phyloP scores from a whole-genome alignment of 2,329 filamentous ascomycete species.

The Calonectria multiphialidica region DNA sequence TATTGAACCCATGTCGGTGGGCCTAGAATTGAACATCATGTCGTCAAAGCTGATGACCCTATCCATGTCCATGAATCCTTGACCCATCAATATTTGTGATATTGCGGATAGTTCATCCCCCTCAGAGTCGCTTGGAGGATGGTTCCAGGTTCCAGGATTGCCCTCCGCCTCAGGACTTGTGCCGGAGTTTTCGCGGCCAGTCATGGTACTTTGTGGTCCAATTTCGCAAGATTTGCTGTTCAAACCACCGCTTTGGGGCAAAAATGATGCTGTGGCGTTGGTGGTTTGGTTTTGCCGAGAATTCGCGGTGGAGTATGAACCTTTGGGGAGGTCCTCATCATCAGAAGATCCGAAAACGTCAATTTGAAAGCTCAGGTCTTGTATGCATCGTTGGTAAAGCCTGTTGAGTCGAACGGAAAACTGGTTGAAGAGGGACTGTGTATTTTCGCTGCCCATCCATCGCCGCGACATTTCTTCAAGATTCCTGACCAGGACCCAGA shows the following conservation, averaged over 20 bases:
- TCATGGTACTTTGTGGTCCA: background rate
- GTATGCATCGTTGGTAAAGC: constrained; percentile 6
- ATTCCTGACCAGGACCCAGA: constrained; percentile 44
- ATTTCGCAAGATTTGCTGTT: background rate
- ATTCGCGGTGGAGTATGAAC: background rate
- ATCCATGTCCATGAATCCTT: constrained; percentile 48
- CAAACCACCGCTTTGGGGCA: background rate
- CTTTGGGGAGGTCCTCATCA: background rate
- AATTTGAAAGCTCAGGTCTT: background rate
- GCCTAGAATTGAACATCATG: constrained; percentile 36
- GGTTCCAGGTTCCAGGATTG: background rate
- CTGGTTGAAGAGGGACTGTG: background rate
- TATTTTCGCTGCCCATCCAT: constrained; percentile 28
- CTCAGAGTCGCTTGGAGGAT: background rate
- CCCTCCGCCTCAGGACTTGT: background rate
- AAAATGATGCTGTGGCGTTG: background rate
- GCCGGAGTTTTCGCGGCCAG: background rate
- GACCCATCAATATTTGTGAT: constrained; percentile 47
- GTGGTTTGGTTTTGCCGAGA: background rate
- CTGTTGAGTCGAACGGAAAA: constrained; percentile 4
- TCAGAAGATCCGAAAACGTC: background rate
- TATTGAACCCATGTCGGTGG: background rate
- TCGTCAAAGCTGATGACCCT: constrained; percentile 52
- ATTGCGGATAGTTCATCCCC: constrained; percentile 45
- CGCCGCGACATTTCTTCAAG: constrained; percentile 47